Evolutionary conservation across 2,329 filamentous ascomycete genomes (phyloP), one percentile per base, ranked within the genome.

Genomic region (Helminthosporium solani): DNA sequence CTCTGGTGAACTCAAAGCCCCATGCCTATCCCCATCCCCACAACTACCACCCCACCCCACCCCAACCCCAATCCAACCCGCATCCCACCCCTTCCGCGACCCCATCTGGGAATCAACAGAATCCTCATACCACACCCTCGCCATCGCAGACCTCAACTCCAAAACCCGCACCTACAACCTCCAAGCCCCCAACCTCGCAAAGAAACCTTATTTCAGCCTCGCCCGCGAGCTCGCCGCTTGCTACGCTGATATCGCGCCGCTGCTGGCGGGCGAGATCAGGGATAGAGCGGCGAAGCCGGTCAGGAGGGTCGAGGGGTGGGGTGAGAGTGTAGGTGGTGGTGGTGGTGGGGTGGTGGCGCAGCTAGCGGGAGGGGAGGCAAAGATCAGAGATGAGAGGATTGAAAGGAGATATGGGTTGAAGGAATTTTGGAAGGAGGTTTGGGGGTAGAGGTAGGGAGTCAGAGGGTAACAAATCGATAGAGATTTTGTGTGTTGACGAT

Each of bases 151-250:
- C 46, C 81, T 97, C 45, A 97, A 97, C 70, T 70, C 73, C 23
- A 77, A 95, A 39, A 86, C 90, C 7, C 82, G 94, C 20, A 88
- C 88, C 12, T 99, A 99, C 75, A 97, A 97, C 60, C 81, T 97
- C 2, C 92, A 95, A 84, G 92, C 94, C 0, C 94, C 94, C 0
- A 86, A 90, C 44, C 78, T 96, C 1, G 91, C 92, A 2, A 95
- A 94, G 72, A 96, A 96, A 69, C 89, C 92, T 0, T 97, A 97
- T 69, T 90, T 90, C 63, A 85, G 79, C 2, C 81, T 97, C 7
- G 82, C 90, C 35, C 83, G 92, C 39, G 94, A 99, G 71, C 77
- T 97, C 14, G 79, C 78, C 23, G 77, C 81, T 2, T 96, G 91
- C 66, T 97, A 85, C 63, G 87, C 90, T 0, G 91, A 96, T 49